Evolutionary conservation across 2,329 filamentous ascomycete species (phyloP).

Genomic region (Colletotrichum tamarilloi): DNA sequence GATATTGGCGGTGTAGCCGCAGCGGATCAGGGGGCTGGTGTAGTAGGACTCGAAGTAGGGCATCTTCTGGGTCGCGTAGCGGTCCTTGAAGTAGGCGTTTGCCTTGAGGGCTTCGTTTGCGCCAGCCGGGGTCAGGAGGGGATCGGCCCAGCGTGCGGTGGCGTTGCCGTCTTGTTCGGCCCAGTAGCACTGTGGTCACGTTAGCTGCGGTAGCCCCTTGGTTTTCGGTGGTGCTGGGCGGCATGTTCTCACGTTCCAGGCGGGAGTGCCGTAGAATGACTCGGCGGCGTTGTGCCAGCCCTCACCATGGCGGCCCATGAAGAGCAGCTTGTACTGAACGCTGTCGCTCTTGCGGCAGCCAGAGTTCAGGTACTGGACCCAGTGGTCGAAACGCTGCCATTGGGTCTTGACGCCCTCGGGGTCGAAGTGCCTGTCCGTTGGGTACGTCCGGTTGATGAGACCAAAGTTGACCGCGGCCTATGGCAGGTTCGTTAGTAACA

Average conservation of each 20-base stretch:
- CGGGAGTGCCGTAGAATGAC: constrained; percentile 73
- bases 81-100: constrained; percentile 67
- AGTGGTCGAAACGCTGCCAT: constrained; percentile 73
- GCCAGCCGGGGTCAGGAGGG: constrained; percentile 69
- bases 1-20: constrained; percentile 69
- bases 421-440: constrained; percentile 60
- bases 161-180: constrained; percentile 71
- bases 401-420: constrained; percentile 59
- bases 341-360: constrained; percentile 49
- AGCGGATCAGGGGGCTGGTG: constrained; percentile 71
- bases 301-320: constrained; percentile 77
- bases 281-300: constrained; percentile 74
- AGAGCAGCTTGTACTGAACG: constrained; percentile 73
- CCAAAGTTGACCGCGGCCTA: constrained; percentile 73
- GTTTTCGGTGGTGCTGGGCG: not conserved
- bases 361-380: constrained; percentile 66
- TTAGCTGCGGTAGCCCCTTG: constrained; percentile 22
- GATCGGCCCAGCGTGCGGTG: constrained; percentile 72
- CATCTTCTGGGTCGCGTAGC: constrained; percentile 64
- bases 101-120: constrained; percentile 67
- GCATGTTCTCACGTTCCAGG: constrained; percentile 69
- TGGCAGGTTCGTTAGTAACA: constrained; percentile 20
- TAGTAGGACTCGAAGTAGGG: constrained; percentile 74
- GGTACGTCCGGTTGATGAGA: constrained; percentile 71
- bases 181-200: constrained; percentile 69